Base-by-base conservation (phyloP, 129 eudicot species). In the Artemisia tridentata region DNA sequence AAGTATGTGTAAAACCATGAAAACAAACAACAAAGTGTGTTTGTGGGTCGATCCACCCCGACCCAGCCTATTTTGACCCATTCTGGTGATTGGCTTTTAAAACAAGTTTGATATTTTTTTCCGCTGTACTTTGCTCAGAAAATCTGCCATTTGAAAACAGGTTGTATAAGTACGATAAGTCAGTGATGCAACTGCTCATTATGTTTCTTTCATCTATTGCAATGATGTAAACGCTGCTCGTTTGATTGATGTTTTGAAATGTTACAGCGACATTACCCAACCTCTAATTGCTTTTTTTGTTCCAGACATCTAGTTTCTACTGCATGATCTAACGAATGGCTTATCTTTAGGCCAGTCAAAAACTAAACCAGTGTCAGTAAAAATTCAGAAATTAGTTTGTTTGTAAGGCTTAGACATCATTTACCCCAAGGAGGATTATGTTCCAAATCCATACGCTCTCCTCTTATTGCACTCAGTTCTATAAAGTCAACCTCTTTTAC, bases 361-460 rank as follows among this genome's bases (percentile, higher is more conserved):
- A 76, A 54, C 46, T 29, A 60, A 62, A 68, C 19, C 3, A 12
- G 27, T 17, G 15, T 3, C 27, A 13, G 53, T 41, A 73, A 62
- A 71, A 61, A 71, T 7, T 50, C 10, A 41, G 63, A 70, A 49
- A 88, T 91, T 92, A 88, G 95, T 72, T 67, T 85, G 65, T 64
- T 85, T 80, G 11, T 63, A 72, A 80, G 80, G 75, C 70, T 83
- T 29, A 82, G 88, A 72, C 80, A 73, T 51, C 85, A 68, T 52
- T 65, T 87, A 41, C 84, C 84, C 25, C 13, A 63, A 73, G 91
- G 81, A 64, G 91, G 80, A 64, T 76, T 82, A n/a, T 45, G 67
- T 67, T 56, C 75, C 25, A 80, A 79, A 25, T 76, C 76, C 49
- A 63, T 54, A 61, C 14, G 20, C 43, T 77, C 88, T 70, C 62